These are phyloP conservation scores for Trichothecium roseum DNA, from an alignment of 2,329 filamentous ascomycete species.

Conservation along the genomic window DNA sequence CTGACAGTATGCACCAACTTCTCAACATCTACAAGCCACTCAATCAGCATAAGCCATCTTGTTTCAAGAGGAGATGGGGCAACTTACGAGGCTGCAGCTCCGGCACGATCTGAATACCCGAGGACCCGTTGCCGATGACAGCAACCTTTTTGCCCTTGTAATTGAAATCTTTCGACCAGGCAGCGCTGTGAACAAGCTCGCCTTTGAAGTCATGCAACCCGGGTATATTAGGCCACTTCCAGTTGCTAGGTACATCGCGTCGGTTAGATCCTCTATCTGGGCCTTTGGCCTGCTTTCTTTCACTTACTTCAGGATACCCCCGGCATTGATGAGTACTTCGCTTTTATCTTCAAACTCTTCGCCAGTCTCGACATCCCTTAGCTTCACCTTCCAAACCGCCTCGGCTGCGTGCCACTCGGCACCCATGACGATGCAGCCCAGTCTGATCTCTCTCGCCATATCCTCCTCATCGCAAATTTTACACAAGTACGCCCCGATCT, in stretches of 20 bases:
- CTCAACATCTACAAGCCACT: constrained; percentile 18
- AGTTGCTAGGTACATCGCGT: constrained; percentile 27
- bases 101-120: constrained; percentile 20
- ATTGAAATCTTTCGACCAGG: constrained; percentile 22
- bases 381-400: constrained; percentile 28
- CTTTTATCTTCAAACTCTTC: constrained; percentile 2
- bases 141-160: constrained; percentile 15
- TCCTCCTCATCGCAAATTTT: constrained; percentile 32
- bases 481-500: constrained; percentile 44
- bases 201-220: constrained; percentile 35
- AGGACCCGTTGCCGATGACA: constrained; percentile 21
- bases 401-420: constrained; percentile 4
- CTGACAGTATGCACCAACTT: constrained; percentile 30
- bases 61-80: background rate
- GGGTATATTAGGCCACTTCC: constrained; percentile 33
- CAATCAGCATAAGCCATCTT: background rate
- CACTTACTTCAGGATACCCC: constrained; percentile 43
- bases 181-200: constrained; percentile 30
- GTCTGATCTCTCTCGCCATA: constrained; percentile 32
- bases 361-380: constrained; percentile 16
- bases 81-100: constrained; percentile 2
- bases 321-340: constrained; percentile 32
- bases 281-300: background rate
- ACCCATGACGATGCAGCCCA: constrained; percentile 26
- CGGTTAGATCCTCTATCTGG: background rate